Conservation (phyloP, 2,329 filamentous ascomycete genomes). For the Hysterium pulicare region DNA sequence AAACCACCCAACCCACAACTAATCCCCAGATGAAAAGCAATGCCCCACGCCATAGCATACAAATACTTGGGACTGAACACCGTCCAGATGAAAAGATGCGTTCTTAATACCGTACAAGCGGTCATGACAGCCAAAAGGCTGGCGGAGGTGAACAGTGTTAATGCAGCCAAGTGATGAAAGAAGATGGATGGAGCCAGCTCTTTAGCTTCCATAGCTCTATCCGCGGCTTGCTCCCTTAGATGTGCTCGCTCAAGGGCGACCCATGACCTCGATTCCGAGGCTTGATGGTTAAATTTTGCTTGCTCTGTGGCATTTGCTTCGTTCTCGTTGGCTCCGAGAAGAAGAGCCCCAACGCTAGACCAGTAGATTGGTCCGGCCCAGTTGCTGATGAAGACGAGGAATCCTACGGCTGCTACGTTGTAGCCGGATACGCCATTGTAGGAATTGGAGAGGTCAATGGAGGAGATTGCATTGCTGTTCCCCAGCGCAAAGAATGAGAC, state of each 20-base stretch:
- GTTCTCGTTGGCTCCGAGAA: constrained; percentile 37
- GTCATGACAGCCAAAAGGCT: constrained; percentile 75
- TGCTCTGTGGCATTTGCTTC: constrained; percentile 17
- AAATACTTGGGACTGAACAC: constrained; percentile 97
- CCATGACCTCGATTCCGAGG: constrained; percentile 23
- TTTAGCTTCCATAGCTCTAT: constrained; percentile 9
- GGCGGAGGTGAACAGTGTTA: constrained; percentile 68
- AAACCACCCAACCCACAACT: constrained; percentile 29
- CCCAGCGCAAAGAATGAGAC: constrained; percentile 85
- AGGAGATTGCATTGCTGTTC: constrained; percentile 90
- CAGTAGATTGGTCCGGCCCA: constrained; percentile 93
- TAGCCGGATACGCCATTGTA: constrained; percentile 89
- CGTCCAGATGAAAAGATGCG: constrained; percentile 97
- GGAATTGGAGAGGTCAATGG: constrained; percentile 88
- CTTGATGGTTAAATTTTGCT: constrained; percentile 9
- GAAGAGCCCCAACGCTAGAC: constrained; percentile 62
- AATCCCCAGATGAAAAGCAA: constrained; percentile 70
- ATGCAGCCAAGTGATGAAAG: constrained; percentile 54
- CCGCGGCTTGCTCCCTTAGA: constrained; percentile 17
- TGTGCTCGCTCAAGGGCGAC: constrained; percentile 26
- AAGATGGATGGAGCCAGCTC: constrained; percentile 12
- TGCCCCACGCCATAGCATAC: constrained; percentile 84
- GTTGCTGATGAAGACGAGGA: constrained; percentile 82
- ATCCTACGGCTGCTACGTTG: constrained; percentile 74
- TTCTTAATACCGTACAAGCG: constrained; percentile 77